These are phyloP conservation scores for Amphirosellinia nigrospora DNA, from an alignment of 495 filamentous ascomycete genomes.

Conservation along the genomic window DNA sequence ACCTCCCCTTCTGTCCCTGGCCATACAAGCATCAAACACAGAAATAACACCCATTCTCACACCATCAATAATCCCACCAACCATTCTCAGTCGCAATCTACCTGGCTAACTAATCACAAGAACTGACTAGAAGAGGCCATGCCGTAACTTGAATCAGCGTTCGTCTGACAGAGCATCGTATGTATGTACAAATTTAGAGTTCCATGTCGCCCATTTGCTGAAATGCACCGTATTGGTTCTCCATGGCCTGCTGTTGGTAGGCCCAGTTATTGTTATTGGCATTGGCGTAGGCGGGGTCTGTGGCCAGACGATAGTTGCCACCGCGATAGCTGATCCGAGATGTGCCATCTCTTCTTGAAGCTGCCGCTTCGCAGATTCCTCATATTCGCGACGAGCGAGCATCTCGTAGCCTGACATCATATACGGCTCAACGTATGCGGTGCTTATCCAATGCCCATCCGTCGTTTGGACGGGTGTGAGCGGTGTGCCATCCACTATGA, in stretches of 20 bases:
- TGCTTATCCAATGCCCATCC: conserved; percentile 55
- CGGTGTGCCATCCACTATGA: conserved; percentile 52
- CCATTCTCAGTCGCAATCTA: background rate
- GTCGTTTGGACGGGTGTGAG: conserved; percentile 56
- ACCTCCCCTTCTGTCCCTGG: background rate
- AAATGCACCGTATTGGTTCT: conserved; percentile 63
- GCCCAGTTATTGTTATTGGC: conserved; percentile 62
- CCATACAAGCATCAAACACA: conserved; percentile 1
- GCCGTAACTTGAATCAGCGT: conserved; percentile 14
- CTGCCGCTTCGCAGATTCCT: conserved; percentile 45
- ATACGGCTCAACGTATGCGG: conserved; percentile 67
- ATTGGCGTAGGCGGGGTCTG: conserved; percentile 67
- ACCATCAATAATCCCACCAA: background rate
- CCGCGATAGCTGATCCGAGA: conserved; percentile 47
- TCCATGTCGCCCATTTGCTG: conserved; percentile 50
- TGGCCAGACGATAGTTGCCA: conserved; percentile 58
- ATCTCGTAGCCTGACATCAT: conserved; percentile 72
- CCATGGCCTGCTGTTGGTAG: conserved; percentile 58
- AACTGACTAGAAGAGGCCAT: conserved; percentile 1
- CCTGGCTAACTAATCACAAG: conserved; percentile 3
- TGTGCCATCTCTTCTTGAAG: conserved; percentile 42
- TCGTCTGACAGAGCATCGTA: conserved; percentile 20
- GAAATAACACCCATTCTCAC: background rate
- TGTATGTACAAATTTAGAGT: conserved; percentile 37
- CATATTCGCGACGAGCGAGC: conserved; percentile 57